A percentile compares a stretch with the other conserved stretches of the same genome.
Evolutionary conservation across 176 grass and related monocot species (phyloP).

Genomic region (Triticum aestivum): DNA sequence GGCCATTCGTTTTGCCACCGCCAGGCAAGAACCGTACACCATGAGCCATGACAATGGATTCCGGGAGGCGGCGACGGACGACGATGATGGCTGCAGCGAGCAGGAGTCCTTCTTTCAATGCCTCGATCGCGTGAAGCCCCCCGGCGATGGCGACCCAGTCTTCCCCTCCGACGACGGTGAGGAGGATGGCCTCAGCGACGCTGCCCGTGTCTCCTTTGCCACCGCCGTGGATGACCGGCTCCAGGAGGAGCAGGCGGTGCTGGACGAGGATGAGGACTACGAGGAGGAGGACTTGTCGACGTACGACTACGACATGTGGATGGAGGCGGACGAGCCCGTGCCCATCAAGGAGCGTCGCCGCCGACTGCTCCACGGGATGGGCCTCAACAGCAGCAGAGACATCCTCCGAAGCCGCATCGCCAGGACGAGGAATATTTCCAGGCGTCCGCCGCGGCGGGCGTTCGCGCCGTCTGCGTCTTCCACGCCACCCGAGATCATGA

Average conservation of each 20-base stretch:
- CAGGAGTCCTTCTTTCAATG: conserved; percentile 53
- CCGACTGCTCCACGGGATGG: conserved; percentile 52
- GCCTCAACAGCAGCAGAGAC: conserved; percentile 58
- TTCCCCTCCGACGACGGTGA: conserved; percentile 41
- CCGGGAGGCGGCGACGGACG: background rate
- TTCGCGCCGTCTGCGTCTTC: background rate
- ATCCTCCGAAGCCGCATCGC: conserved; percentile 43
- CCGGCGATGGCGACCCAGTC: conserved; percentile 21
- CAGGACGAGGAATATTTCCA: conserved; percentile 13
- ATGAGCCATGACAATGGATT: conserved; percentile 23
- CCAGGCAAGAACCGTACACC: conserved; percentile 33
- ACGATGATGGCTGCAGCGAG: background rate
- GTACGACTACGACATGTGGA: conserved; percentile 68
- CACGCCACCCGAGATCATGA: background rate
- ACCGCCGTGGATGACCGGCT: conserved; percentile 27
- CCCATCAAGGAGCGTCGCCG: conserved; percentile 66
- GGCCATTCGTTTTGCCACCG: conserved; percentile 38
- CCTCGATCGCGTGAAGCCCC: conserved; percentile 46
- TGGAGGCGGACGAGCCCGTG: conserved; percentile 53
- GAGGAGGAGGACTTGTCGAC: conserved; percentile 43
- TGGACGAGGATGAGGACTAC: conserved; percentile 25
- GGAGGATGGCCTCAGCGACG: conserved; percentile 34
- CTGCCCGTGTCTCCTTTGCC: conserved; percentile 34
- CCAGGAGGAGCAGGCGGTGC: conserved; percentile 30
- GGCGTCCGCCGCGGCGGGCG: background rate